phyloP scores from a whole-genome alignment of 1,284 basidiomycete species.

The Meripilus lineatus region DNA sequence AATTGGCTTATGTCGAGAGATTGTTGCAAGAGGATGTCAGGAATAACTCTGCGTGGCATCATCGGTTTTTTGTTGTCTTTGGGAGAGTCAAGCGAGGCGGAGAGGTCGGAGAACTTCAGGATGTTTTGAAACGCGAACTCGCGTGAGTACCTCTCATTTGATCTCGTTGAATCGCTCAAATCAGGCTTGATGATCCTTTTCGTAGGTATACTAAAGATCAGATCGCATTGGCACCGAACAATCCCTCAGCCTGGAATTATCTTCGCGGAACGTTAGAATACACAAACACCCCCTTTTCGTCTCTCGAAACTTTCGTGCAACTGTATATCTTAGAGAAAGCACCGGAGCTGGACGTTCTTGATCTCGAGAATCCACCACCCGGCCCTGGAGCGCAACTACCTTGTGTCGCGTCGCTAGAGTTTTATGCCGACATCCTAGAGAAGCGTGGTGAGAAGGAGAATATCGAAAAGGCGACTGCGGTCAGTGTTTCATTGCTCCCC shows the following conservation, averaged over 20 bases:
- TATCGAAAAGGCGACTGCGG: conserved; percentile 46
- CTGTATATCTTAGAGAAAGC: conserved; percentile 48
- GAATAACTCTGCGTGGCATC: conserved; percentile 99
- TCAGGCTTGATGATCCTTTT: conserved; percentile 1
- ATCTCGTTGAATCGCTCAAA: conserved; percentile 9
- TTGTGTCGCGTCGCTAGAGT: conserved; percentile 76
- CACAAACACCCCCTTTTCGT: conserved; percentile 52
- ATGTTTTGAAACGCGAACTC: conserved; percentile 61
- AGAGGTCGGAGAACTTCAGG: conserved; percentile 55
- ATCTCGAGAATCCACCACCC: conserved; percentile 71
- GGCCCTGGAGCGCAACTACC: conserved; percentile 69
- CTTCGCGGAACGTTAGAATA: conserved; percentile 72
- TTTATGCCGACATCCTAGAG: conserved; percentile 77
- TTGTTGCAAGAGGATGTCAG: conserved; percentile 79
- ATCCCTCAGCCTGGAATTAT: conserved; percentile 93
- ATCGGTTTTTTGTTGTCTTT: conserved; percentile 92
- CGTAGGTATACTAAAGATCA: conserved; percentile 62
- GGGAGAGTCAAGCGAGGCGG: conserved; percentile 55
- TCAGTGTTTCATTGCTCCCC: conserved; percentile 23
- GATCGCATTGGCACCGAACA: conserved; percentile 86
- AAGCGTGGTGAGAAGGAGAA: conserved; percentile 46
- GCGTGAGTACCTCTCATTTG: conserved; percentile 43
- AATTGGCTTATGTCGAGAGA: conserved; percentile 73
- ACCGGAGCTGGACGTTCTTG: conserved; percentile 38
- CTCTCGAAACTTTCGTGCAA: conserved; percentile 54